A percentile compares a stretch with the other conserved stretches of the same genome.
phyloP scores from a whole-genome alignment of 495 filamentous ascomycete genomes.

The Xylaria bambusicola region DNA sequence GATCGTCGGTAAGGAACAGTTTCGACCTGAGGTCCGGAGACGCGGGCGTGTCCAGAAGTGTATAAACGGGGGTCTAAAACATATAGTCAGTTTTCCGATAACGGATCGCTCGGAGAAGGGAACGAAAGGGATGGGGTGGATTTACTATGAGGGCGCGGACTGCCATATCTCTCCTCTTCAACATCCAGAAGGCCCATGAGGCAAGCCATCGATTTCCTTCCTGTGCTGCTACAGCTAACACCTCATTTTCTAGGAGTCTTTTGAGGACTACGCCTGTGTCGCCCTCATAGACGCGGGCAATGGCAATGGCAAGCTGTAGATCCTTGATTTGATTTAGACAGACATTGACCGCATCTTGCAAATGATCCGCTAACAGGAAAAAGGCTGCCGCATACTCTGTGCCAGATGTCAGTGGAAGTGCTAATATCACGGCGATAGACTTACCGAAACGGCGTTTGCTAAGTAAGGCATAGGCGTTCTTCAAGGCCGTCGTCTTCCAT shows the following conservation, averaged over 20 bases:
- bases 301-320: slow-evolving; percentile 85
- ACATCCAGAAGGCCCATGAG: slow-evolving; percentile 95
- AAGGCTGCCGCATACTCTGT: slow-evolving; percentile 93
- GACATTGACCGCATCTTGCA: slow-evolving; percentile 83
- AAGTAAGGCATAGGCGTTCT: slow-evolving; percentile 97
- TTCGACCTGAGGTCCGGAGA: slow-evolving; percentile 68
- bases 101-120: background rate
- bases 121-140: too few relatives aligned
- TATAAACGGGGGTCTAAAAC: slow-evolving; percentile 72
- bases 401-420: slow-evolving; percentile 16
- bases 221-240: slow-evolving; percentile 73
- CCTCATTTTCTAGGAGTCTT: slow-evolving; percentile 74
- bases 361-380: slow-evolving; percentile 85
- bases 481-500: slow-evolving; percentile 89
- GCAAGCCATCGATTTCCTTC: slow-evolving; percentile 93
- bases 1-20: slow-evolving; percentile 86
- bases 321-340: slow-evolving; percentile 83
- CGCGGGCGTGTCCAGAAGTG: slow-evolving; percentile 61
- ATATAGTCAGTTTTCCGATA: slow-evolving; percentile 22
- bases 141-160: slow-evolving; percentile 76
- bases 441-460: slow-evolving; percentile 86
- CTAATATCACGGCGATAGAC: slow-evolving; percentile 18
- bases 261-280: slow-evolving; percentile 75
- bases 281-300: slow-evolving; percentile 86
- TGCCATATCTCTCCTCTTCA: slow-evolving; percentile 78